Evolutionary conservation across 2,329 filamentous ascomycete species (phyloP).

Genomic region (Cyanodermella asteris): DNA sequence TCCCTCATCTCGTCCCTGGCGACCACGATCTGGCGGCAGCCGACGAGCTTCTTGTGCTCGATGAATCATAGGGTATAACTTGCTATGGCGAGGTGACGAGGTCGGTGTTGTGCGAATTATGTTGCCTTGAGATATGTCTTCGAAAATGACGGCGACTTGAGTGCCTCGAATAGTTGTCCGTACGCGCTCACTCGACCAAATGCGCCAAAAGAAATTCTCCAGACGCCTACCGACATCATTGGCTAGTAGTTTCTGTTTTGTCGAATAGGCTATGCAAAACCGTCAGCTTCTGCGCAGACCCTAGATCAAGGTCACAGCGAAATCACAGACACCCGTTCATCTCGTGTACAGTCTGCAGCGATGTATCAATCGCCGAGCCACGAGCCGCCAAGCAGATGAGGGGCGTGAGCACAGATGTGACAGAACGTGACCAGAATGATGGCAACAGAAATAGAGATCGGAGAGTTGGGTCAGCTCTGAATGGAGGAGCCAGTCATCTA

Average conservation of each 20-base stretch:
- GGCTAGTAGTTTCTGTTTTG: constrained; percentile 21
- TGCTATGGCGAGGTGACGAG: constrained; percentile 5
- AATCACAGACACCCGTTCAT: no score
- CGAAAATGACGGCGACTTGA: constrained; percentile 21
- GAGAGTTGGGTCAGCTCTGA: constrained; percentile 4
- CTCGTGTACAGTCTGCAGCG: no score
- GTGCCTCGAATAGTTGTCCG: constrained; percentile 16
- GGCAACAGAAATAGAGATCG: no score
- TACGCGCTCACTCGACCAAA: constrained; percentile 23
- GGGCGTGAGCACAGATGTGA: no score
- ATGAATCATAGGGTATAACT: background rate
- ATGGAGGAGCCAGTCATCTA: constrained; percentile 4
- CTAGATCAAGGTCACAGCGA: no score
- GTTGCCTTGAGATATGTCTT: constrained; percentile 18
- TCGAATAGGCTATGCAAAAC: constrained; percentile 20
- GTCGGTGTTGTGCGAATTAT: constrained; percentile 8
- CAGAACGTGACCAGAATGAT: no score
- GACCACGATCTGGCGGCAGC: background rate
- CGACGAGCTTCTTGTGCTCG: background rate
- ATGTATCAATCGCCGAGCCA: no score
- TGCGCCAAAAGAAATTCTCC: constrained; percentile 32
- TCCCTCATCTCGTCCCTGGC: background rate
- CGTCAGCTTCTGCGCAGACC: constrained; percentile 5
- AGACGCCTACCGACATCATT: constrained; percentile 20
- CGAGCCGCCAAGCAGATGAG: no score